Evolutionary conservation across 2,329 filamentous ascomycete genomes (phyloP), one percentile per base, ranked within the genome.

Genomic region (Sarocladiaceae sp.): DNA sequence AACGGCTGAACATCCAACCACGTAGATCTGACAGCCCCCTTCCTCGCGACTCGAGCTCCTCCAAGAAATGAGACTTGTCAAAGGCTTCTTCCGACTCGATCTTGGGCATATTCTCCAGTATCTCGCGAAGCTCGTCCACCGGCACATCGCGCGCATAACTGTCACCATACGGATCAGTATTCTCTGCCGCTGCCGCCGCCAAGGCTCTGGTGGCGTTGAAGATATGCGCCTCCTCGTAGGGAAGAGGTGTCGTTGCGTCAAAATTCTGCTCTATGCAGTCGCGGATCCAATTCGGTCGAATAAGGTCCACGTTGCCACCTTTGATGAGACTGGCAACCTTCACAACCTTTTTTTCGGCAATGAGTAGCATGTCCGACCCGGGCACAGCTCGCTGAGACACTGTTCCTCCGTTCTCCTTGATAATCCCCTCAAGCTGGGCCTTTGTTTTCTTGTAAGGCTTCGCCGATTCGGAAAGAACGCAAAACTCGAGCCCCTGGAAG

Each of bases 301-400:
- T 73, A 42, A 98, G 83, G 52, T 88, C 82, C 6, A 78, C 73
- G 0, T 77, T 70, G 3, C 80, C 83, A 5, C 70, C 72, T 55
- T 93, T 95, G 49, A 88, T 80, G 7, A 96, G 64, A 9, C 87
- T 89, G 2, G 87, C 86, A 1, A 90, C 89, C 56, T 90, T 90
- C 52, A 97, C 82, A 0, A 79, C 74, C 33, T 73, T 85, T 60
- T 88, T 85, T 51, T 96, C 90, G 1, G 85, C 88, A 10, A 97
- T 68, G 42, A 90, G 72, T 27, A 93, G 70, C 50, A 85, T 88
- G 34, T 72, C 66, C 1, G 76, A 67, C 3, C 70, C 73, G 1
- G 78, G 74, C 4, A 70, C 76, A 6, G 88, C 77, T 10, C 82
- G 82, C 58, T 96, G 89, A 6, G 83, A 84, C 24, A 96, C 73